Base-by-base conservation (phyloP, 1,284 basidiomycete species). In the Sporisorium reilianum region DNA sequence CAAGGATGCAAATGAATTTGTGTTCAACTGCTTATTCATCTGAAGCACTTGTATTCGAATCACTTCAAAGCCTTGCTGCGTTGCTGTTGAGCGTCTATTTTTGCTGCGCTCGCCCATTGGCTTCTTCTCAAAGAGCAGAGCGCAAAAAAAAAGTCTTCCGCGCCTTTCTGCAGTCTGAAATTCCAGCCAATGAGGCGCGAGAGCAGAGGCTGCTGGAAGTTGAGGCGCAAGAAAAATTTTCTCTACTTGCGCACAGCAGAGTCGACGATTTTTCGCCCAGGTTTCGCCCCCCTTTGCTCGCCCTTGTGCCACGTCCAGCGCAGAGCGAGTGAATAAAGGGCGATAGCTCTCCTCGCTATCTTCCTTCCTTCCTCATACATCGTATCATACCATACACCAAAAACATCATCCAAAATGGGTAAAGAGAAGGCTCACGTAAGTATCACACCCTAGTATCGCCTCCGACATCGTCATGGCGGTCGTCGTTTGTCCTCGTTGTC, bases 351-450 rank as follows among this genome's bases (percentile, higher is more conserved):
- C 51, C 32, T 60, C 57, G 25, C 61, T 53, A 57, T 67, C 64
- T 67, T 45, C 62, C 46, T 65, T 49, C 66, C 63, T 55, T 40
- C 72, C 55, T 55, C 74, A 76, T 65, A 72, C 67, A 73, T 58
- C 64, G 67, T 74, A 74, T 71, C 69, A 76, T 64, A 57, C 22
- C 74, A 65, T 48, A 64, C 52, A 59, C 28, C 45, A 53, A 70
- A 53, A 69, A 63, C 55, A 66, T 59, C 65, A 67, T 72, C 32
- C 74, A 80, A 57, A 69, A 80, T 80, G 79, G 79, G 79, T 54
- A 80, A 80, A 59, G 77, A 80, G 52, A 79, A 80, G 52, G 51
- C 63, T 70, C 77, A 79, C 77, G 77, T 80, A 70, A 54, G 77
- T 78, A 60, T 38, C 42, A 52, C 9, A 44, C 53, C 45, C 30